phyloP scores from a whole-genome alignment of 2,329 filamentous ascomycete species.

The Fusarium udum region DNA sequence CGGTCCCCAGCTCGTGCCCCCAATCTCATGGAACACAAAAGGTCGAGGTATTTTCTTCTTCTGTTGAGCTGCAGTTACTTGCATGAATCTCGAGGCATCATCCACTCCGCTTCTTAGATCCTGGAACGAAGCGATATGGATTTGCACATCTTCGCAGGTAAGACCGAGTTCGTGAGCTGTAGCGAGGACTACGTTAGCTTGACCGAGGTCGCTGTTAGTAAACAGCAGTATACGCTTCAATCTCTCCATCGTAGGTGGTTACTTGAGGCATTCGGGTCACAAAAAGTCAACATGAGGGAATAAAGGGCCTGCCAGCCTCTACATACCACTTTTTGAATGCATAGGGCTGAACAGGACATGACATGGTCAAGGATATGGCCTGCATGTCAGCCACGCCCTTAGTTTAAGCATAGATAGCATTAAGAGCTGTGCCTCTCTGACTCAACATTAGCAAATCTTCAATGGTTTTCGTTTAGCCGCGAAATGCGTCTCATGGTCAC shows the following conservation, averaged over 20 bases:
- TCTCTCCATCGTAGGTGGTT: accelerated
- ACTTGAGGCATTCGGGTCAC: accelerated
- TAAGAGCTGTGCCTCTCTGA: neutral
- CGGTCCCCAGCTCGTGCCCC: neutral
- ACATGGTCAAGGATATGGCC: neutral
- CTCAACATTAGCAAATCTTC: neutral
- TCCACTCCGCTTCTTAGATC: neutral
- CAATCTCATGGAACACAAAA: neutral
- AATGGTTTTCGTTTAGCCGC: neutral
- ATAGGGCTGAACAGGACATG: neutral
- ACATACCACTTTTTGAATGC: too few species aligned
- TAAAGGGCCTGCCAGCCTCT: neutral
- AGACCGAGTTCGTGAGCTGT: neutral
- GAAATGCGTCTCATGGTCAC: neutral
- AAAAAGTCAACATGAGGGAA: neutral
- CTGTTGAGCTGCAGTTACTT: neutral
- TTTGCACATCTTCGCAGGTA: neutral
- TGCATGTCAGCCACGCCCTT: neutral
- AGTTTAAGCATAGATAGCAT: neutral
- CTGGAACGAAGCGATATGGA: neutral
- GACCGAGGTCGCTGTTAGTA: neutral
- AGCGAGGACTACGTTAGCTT: neutral
- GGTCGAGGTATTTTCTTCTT: neutral
- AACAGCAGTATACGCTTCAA: neutral
- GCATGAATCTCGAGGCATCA: neutral